phyloP scores from a whole-genome alignment of 176 grass and related monocot genomes.

The Cenchrus fungigraminus region DNA sequence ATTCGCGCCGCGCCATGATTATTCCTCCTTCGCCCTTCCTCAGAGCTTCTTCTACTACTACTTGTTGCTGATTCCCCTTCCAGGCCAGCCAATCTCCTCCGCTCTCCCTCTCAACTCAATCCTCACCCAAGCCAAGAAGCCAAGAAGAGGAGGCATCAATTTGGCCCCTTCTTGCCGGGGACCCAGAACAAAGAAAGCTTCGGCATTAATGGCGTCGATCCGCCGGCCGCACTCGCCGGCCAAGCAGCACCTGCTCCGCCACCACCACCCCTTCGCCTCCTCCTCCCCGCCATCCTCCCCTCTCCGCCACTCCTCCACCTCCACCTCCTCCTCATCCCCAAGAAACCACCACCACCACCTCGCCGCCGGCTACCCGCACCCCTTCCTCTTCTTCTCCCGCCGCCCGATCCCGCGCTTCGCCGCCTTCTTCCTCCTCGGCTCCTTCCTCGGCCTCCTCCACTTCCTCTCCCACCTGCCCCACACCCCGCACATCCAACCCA shows the following conservation, averaged over 20 bases:
- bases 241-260: conserved; percentile 52
- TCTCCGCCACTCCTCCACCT: conserved; percentile 51
- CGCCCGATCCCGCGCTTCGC: conserved; percentile 59
- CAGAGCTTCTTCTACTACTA: background rate
- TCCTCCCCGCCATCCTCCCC: conserved; percentile 48
- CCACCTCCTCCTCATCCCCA: conserved; percentile 25
- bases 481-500: conserved; percentile 12
- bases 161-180: no score
- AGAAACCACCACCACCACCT: conserved; percentile 29
- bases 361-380: conserved; percentile 8
- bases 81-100: background rate
- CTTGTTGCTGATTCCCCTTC: background rate
- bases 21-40: background rate
- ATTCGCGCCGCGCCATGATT: conserved; percentile 55
- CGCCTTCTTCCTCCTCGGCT: conserved; percentile 81
- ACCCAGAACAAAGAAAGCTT: no score
- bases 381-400: conserved; percentile 44
- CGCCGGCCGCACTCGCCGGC: conserved; percentile 72
- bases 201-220: conserved; percentile 52
- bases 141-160: background rate
- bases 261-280: conserved; percentile 40
- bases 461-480: conserved; percentile 62
- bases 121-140: background rate
- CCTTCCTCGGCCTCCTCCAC: conserved; percentile 76
- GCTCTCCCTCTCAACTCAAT: background rate